Conservation (phyloP, 305 asterid genomes). For the Lippia alba region DNA sequence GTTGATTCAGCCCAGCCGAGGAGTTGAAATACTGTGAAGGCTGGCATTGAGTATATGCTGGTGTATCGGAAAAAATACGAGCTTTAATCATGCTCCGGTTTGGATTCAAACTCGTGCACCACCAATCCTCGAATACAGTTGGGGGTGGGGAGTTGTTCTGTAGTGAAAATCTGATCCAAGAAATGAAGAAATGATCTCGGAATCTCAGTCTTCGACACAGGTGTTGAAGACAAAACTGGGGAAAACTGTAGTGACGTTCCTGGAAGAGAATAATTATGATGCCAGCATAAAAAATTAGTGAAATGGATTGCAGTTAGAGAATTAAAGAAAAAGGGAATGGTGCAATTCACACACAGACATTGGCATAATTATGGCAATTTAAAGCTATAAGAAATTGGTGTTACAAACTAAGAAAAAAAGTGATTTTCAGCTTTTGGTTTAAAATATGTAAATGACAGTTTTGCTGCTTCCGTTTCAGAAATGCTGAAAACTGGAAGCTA, state of each 20-base stretch:
- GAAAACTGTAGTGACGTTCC: constrained; percentile 71
- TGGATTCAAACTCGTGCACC: background rate
- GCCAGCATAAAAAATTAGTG: background rate
- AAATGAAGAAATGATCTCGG: background rate
- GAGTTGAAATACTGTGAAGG: background rate
- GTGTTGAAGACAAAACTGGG: constrained; percentile 82
- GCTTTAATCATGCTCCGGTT: too few relatives aligned
- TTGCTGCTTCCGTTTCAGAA: too few relatives aligned
- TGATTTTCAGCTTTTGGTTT: too few relatives aligned
- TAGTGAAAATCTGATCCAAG: background rate
- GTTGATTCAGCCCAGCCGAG: background rate
- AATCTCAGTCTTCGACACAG: constrained; percentile 61
- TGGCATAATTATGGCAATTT: too few relatives aligned
- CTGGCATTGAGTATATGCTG: background rate
- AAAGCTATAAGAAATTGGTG: background rate
- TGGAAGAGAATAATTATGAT: constrained; percentile 33
- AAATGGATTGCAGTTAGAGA: background rate
- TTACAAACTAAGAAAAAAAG: too few relatives aligned
- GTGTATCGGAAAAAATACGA: background rate
- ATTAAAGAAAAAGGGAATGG: too few relatives aligned
- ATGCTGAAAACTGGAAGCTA: too few relatives aligned
- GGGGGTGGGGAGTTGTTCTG: background rate
- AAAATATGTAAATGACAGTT: too few relatives aligned
- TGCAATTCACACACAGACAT: too few relatives aligned
- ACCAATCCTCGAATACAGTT: background rate